These are phyloP conservation scores for Backusella morwellensis DNA, from an alignment of 192 early-diverging fungal genomes.

Conservation along the genomic window DNA sequence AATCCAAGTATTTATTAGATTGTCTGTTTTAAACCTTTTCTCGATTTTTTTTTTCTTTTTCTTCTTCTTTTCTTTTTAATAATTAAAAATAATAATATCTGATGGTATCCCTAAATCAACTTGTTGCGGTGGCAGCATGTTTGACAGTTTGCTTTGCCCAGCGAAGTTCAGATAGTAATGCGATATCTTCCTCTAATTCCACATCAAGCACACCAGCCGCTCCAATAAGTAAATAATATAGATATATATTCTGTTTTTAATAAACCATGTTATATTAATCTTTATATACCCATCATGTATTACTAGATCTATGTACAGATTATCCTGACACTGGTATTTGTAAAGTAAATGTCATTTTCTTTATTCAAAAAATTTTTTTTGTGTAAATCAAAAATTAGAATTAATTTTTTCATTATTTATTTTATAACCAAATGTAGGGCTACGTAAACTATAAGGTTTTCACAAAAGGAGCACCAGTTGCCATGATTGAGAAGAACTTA, in stretches of 20 bases:
- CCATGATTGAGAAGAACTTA: slow-evolving; percentile 5
- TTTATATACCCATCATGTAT: background rate
- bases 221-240: background rate
- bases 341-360: background rate
- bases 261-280: background rate
- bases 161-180: background rate
- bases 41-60: background rate
- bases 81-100: background rate
- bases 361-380: too few species aligned
- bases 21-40: background rate
- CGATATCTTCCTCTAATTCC: background rate
- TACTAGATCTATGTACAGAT: background rate
- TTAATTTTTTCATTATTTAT: background rate
- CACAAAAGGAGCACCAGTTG: slow-evolving; percentile 12
- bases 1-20: background rate
- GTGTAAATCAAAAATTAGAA: background rate
- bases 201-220: background rate
- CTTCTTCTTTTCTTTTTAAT: background rate
- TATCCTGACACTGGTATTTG: slow-evolving; percentile 14
- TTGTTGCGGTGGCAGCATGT: background rate
- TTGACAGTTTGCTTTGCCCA: background rate
- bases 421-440: background rate
- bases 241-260: background rate
- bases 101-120: background rate
- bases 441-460: slow-evolving; percentile 3